Conservation (phyloP, 2,329 filamentous ascomycete genomes). For the Mycosphaerelloides madeirae region DNA sequence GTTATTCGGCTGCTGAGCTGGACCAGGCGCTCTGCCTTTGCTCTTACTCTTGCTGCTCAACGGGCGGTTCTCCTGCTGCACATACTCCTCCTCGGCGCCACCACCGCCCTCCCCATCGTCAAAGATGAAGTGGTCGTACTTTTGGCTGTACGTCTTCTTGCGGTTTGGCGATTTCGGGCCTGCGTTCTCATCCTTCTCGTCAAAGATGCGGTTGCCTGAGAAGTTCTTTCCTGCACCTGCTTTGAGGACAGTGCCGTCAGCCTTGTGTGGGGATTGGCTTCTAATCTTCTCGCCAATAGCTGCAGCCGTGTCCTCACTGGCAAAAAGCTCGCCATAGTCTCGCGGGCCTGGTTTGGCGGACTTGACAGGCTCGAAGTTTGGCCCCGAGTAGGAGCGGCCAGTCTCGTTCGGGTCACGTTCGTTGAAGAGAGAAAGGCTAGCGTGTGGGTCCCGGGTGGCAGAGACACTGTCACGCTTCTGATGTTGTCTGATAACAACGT, state of each 20-base stretch:
- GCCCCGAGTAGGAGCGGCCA: slow-evolving; percentile 41
- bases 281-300: slow-evolving; percentile 18
- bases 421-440: slow-evolving; percentile 70
- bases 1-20: slow-evolving; percentile 52
- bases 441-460: slow-evolving; percentile 49
- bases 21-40: slow-evolving; percentile 1
- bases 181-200: slow-evolving; percentile 47
- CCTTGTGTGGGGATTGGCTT: slow-evolving; percentile 32
- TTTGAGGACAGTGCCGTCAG: slow-evolving; percentile 40
- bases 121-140: slow-evolving; percentile 83
- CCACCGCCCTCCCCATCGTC: slow-evolving; percentile 53
- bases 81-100: too few species aligned
- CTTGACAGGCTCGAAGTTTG: slow-evolving; percentile 57
- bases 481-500: slow-evolving; percentile 25
- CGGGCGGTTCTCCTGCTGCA: slow-evolving; percentile 24
- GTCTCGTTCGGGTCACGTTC: slow-evolving; percentile 60
- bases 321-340: slow-evolving; percentile 66
- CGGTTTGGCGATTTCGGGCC: slow-evolving; percentile 37
- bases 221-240: slow-evolving; percentile 49
- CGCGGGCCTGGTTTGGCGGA: slow-evolving; percentile 67
- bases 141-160: slow-evolving; percentile 66
- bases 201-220: slow-evolving; percentile 52
- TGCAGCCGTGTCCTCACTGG: slow-evolving; percentile 41
- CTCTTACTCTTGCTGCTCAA: slow-evolving; percentile 30
- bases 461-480: slow-evolving; percentile 30